These are phyloP conservation scores for Alternaria sp. DNA, from an alignment of 2,329 filamentous ascomycete species.

Conservation along the genomic window DNA sequence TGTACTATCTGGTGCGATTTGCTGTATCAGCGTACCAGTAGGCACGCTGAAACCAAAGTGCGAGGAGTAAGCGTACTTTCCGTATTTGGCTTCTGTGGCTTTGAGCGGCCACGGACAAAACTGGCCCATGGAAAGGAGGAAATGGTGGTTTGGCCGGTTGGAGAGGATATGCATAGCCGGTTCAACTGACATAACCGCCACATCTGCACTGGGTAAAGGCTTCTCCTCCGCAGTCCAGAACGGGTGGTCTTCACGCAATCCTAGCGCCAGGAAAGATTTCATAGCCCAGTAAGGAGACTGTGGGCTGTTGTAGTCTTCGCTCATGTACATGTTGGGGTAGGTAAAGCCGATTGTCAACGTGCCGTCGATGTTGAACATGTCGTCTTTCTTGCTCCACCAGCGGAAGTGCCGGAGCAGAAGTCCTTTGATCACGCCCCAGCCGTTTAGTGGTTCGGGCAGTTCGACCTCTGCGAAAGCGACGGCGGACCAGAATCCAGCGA, in stretches of 20 bases:
- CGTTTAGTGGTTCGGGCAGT: constrained; percentile 47
- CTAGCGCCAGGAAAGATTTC: constrained; percentile 57
- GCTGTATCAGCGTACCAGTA: constrained; percentile 47
- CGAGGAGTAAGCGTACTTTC: constrained; percentile 45
- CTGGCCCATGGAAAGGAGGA: constrained; percentile 40
- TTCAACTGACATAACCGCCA: constrained; percentile 12
- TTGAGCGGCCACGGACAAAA: constrained; percentile 47
- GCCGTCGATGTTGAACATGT: constrained; percentile 58
- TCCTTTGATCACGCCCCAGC: constrained; percentile 54
- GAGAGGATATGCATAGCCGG: constrained; percentile 56
- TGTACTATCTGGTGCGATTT: constrained; percentile 51
- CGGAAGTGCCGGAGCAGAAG: constrained; percentile 58
- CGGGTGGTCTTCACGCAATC: constrained; percentile 41
- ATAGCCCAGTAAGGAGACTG: constrained; percentile 63
- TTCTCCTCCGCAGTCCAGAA: constrained; percentile 58
- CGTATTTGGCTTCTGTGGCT: constrained; percentile 45
- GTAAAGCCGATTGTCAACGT: constrained; percentile 58
- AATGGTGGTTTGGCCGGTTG: constrained; percentile 44
- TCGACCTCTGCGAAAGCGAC: constrained; percentile 52
- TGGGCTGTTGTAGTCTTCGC: constrained; percentile 64
- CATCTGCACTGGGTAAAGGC: constrained; percentile 26
- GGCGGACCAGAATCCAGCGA: constrained; percentile 58
- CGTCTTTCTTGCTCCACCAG: constrained; percentile 54
- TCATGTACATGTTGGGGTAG: constrained; percentile 61
- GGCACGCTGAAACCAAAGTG: constrained; percentile 50